A percentile compares a stretch with the other conserved stretches of the same genome.
phyloP scores from a whole-genome alignment of 208 protist genomes.

The Angomonas ambiguus region DNA sequence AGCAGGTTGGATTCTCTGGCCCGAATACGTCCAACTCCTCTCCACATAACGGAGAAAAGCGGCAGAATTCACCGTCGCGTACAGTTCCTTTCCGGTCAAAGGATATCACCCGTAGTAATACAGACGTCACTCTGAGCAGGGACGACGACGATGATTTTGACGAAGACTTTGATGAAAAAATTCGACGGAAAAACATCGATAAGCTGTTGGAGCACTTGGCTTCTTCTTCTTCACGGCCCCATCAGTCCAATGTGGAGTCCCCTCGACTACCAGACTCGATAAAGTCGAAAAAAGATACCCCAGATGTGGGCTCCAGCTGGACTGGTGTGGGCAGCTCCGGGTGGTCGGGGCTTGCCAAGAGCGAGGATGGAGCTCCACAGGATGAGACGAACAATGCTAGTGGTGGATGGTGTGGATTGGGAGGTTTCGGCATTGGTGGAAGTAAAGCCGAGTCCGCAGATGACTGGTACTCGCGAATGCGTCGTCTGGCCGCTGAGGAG shows the following conservation, averaged over 20 bases:
- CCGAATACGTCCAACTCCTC: background rate
- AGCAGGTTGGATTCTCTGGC: background rate
- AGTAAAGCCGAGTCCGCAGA: conserved; percentile 32
- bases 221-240: background rate
- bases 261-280: background rate
- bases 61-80: background rate
- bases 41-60: background rate
- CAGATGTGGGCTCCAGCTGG: background rate
- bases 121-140: background rate
- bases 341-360: background rate
- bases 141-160: conserved; percentile 1
- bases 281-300: background rate
- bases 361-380: background rate
- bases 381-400: background rate
- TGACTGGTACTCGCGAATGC: conserved; percentile 69
- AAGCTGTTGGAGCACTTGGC: background rate
- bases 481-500: conserved; percentile 30
- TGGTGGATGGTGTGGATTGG: background rate
- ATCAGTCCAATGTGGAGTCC: background rate
- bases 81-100: background rate
- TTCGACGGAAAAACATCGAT: background rate
- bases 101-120: too few species aligned
- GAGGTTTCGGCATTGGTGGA: conserved; percentile 32
- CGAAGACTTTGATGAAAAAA: background rate
- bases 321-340: background rate